These are phyloP conservation scores for Trichosporon faecale DNA, from an alignment of 1,284 basidiomycete species.

Conservation along the genomic window DNA sequence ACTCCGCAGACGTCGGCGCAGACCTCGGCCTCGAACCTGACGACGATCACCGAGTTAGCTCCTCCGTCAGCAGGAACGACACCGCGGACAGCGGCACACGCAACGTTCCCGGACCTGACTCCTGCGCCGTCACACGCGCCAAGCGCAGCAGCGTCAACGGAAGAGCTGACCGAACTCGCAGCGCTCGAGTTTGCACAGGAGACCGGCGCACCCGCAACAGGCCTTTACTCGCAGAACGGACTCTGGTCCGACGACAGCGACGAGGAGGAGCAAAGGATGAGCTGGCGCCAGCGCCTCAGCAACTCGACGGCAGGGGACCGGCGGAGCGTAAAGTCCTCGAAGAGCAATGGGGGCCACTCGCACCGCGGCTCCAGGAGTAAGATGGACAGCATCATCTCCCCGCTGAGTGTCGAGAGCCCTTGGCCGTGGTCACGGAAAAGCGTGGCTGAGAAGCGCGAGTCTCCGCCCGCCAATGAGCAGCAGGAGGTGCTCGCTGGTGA, in stretches of 20 bases:
- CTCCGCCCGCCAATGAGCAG: not conserved
- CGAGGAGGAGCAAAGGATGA: slow-evolving; percentile 6
- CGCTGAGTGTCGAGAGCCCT: not conserved
- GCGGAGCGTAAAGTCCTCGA: slow-evolving; percentile 16
- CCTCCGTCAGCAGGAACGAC: not conserved
- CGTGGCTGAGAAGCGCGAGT: not conserved
- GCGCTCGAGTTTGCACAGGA: slow-evolving; percentile 9
- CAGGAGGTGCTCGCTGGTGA: slow-evolving; percentile 6
- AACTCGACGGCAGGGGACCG: slow-evolving; percentile 17
- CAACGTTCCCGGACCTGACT: not conserved
- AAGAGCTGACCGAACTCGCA: not conserved
- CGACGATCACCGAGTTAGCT: not conserved
- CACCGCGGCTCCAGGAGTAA: slow-evolving; percentile 14
- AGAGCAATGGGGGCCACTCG: slow-evolving; percentile 11
- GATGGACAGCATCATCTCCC: slow-evolving; percentile 13
- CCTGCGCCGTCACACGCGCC: not conserved
- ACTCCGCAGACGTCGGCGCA: not conserved
- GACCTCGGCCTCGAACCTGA: not conserved
- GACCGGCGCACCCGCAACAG: slow-evolving; percentile 37
- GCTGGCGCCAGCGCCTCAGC: slow-evolving; percentile 18
- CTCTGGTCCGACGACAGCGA: slow-evolving; percentile 41
- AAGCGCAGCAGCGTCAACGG: not conserved
- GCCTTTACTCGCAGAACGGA: slow-evolving; percentile 44
- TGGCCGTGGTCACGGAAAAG: slow-evolving; percentile 22
- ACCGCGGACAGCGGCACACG: not conserved